Percentiles rank a stretch among this genome's conserved stretches.
These are phyloP conservation scores for Ceriops zippeliana DNA, from an alignment of 345 rosid species.

Conservation along the genomic window DNA sequence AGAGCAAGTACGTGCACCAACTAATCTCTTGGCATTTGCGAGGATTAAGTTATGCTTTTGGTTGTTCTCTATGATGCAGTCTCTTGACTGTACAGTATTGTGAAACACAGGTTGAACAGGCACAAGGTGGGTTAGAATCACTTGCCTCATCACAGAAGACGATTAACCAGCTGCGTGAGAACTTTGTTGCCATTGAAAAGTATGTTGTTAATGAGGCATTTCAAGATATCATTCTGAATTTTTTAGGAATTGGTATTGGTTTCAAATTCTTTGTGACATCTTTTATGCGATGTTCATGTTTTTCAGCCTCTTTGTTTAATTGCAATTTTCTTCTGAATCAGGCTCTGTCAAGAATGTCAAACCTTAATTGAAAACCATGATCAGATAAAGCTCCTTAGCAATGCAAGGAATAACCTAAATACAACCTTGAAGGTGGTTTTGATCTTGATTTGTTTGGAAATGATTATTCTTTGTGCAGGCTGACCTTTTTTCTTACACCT, in stretches of 20 bases:
- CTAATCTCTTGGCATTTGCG: neutral
- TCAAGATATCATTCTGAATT: neutral
- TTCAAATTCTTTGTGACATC: neutral
- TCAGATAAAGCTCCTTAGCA: conserved; percentile 95
- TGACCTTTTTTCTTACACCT: neutral
- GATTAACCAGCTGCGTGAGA: conserved; percentile 65
- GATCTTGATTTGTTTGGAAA: neutral
- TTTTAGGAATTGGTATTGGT: neutral
- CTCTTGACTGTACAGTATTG: neutral
- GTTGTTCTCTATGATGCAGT: neutral
- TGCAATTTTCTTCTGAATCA: conserved; percentile 28
- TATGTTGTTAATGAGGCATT: conserved; percentile 25
- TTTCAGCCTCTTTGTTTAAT: neutral
- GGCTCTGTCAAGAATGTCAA: conserved; percentile 95
- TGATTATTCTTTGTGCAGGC: neutral
- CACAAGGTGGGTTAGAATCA: conserved; percentile 75
- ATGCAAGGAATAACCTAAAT: conserved; percentile 87
- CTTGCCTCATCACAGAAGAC: conserved; percentile 71
- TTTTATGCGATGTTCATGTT: neutral
- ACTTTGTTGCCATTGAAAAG: conserved; percentile 82
- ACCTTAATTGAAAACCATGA: conserved; percentile 96
- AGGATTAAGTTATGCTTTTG: neutral
- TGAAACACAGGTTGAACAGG: conserved; percentile 74
- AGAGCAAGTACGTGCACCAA: conserved; percentile 57
- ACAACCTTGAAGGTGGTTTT: conserved; percentile 73